Evolutionary conservation across 176 grass and related monocot species (phyloP), one percentile per base, ranked within the genome.

Genomic region (Raddia distichophylla): DNA sequence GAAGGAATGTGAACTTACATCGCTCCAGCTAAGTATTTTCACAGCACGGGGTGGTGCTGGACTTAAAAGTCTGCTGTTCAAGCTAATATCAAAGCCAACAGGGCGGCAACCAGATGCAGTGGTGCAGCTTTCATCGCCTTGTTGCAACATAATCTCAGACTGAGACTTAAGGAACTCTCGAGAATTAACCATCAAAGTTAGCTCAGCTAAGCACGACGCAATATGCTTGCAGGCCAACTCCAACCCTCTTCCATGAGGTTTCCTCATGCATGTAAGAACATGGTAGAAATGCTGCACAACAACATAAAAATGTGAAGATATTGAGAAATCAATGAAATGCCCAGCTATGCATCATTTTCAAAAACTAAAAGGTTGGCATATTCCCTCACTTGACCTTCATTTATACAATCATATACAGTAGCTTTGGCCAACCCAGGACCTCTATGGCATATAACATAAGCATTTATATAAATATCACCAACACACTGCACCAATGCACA

Each of bases 41-140:
- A 92, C 90, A 14, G 90, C 90, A 62, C 95, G 95, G 18, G 95
- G 92, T 50, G 90, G 95, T 77, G 92, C 84, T 71, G 92, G 92
- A 81, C 88, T 94, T 45, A 92, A 74, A 59, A 94, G 83, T 76
- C 78, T 98, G 73, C 76, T 92, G 72, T 95, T 98, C 78, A 98
- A 86, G 46, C 86, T 95, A 69, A 79, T 78, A 91, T 98, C 95
- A 94, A 98, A 98, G 63, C 95, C 95, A 90, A 98, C 80, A 58
- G 95, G 87, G 63, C 27, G 53, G 73, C 84, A 89, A 72, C 95
- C 95, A 62, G 95, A 98, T 69, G 95, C 95, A 82, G 95, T 98
- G 43, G 92, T 98, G 78, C 81, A 87, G 90, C 73, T 93, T 80
- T 84, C 84, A 81, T 83, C 64, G 49, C 58, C 71, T 88, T 98